A percentile compares a stretch with the other conserved stretches of the same genome.
These are phyloP conservation scores for Podospora australis DNA, from an alignment of 495 filamentous ascomycete genomes.

Conservation along the genomic window DNA sequence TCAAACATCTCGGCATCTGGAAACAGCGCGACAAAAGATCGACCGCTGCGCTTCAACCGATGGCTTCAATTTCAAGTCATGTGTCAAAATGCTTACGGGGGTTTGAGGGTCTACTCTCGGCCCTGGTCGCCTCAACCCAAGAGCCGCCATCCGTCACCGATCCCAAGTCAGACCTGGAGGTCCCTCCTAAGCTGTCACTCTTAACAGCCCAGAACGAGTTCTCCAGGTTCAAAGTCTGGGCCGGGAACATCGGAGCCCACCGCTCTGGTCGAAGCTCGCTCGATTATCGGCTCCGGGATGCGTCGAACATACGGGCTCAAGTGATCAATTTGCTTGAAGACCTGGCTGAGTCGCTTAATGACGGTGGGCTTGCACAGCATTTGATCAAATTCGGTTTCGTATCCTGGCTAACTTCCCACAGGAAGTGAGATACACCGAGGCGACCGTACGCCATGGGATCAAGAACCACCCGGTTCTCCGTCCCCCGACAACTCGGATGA, in stretches of 20 bases:
- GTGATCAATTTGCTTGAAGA: conserved; percentile 26
- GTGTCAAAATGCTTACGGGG: too few relatives aligned
- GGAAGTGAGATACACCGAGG: background rate
- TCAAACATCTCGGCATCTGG: too few relatives aligned
- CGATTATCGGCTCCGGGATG: conserved; percentile 38
- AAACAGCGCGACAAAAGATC: too few relatives aligned
- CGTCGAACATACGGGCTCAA: conserved; percentile 32
- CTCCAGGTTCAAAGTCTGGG: background rate
- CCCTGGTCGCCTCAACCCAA: too few relatives aligned
- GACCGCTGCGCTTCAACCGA: too few relatives aligned
- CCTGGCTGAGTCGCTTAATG: conserved; percentile 2
- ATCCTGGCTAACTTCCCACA: background rate
- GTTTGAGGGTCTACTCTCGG: too few relatives aligned
- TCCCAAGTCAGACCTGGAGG: too few relatives aligned
- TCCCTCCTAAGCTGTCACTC: background rate
- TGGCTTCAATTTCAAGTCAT: too few relatives aligned
- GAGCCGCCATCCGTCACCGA: too few relatives aligned
- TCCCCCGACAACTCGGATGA: background rate
- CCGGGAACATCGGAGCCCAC: conserved; percentile 1
- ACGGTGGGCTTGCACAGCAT: background rate
- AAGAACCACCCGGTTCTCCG: background rate
- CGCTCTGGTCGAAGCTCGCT: conserved; percentile 12
- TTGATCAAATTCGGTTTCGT: background rate
- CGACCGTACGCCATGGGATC: conserved; percentile 1
- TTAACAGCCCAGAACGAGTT: background rate